Evolutionary conservation across 257 asterid genomes (phyloP), one percentile per base, ranked within the genome.

Genomic region (Capsicum baccatum): DNA sequence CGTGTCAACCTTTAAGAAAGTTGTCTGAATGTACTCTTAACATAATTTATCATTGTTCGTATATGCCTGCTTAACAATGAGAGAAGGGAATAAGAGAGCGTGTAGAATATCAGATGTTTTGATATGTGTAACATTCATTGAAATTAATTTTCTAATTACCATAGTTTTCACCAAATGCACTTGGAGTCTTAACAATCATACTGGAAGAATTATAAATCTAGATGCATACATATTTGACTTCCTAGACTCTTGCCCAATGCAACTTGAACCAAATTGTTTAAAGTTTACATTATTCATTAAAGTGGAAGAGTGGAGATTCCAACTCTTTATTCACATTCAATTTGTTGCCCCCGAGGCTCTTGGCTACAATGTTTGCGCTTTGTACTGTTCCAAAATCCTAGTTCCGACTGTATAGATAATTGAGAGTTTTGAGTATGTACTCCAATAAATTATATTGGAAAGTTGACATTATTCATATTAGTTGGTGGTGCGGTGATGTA

Each of bases 111-210:
- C 19, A 68, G 78, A 37, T 48, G 80, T 21, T 73, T 48, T 48
- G 37, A 70, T 70, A 17, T 70, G 79, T 3, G 9, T 70, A 56
- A 44, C 79, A 70, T 70, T 33, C 37, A 70, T 60, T 60, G 67
- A 69, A 39, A 44, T 37, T 68, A 69, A n/a, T 73, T 73, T 73
- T 73, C 80, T 47, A 47, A 47, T 33, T 73, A n/a, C 59, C 48
- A n/a, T 35, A 70, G 57, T 44, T 70, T 42, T 17, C 56, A 70
- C 79, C 21, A 70, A 16, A 19, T 48, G 58, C 13, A n/a, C 59
- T 68, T 73, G 42, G 80, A 19, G 80, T 10, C 7, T 73, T 3
- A 73, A 19, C 80, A n/a, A 47, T 48, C 33, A 19, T 47, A 73
- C 16, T 10, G 42, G 59, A 47, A 73, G 42, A 19, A 73, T 55